Conservation (phyloP, 495 filamentous ascomycete species). For the Penicillium alfredii region DNA sequence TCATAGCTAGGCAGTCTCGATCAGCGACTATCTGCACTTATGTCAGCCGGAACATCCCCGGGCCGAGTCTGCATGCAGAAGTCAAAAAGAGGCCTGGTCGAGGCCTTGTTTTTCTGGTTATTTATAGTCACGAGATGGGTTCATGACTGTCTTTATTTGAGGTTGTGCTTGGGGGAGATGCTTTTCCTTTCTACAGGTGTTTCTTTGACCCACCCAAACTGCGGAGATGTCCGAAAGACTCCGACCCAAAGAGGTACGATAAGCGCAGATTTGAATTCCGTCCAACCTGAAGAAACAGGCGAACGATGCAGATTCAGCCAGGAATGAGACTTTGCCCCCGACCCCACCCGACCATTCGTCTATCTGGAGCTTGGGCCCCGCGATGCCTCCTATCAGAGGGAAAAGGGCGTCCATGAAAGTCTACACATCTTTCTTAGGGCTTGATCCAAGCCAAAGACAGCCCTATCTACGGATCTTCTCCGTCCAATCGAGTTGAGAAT, state of each 20-base stretch:
- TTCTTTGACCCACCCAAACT: too few species aligned
- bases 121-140: conserved; percentile 8
- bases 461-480: too few species aligned
- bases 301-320: conserved; percentile 8
- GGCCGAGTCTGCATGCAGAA: conserved; percentile 8
- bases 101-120: conserved; percentile 8
- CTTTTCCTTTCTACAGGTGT: too few species aligned
- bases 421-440: too few species aligned
- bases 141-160: too few species aligned
- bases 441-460: conserved; percentile 1
- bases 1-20: conserved; percentile 11
- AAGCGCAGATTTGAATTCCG: conserved; percentile 16
- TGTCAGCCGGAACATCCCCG: conserved; percentile 13
- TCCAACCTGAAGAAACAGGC: conserved; percentile 7
- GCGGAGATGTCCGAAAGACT: too few species aligned
- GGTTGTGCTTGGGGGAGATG: too few species aligned
- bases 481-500: too few species aligned
- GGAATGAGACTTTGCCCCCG: conserved; percentile 6
- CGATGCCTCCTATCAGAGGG: conserved; percentile 16
- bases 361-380: conserved; percentile 16
- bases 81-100: conserved; percentile 6
- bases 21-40: conserved; percentile 6
- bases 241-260: too few species aligned
- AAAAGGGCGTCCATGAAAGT: too few species aligned
- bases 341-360: conserved; percentile 7